Evolutionary conservation across 2,329 filamentous ascomycete genomes (phyloP), one percentile per base, ranked within the genome.

Genomic region (Cercospora sojina): DNA sequence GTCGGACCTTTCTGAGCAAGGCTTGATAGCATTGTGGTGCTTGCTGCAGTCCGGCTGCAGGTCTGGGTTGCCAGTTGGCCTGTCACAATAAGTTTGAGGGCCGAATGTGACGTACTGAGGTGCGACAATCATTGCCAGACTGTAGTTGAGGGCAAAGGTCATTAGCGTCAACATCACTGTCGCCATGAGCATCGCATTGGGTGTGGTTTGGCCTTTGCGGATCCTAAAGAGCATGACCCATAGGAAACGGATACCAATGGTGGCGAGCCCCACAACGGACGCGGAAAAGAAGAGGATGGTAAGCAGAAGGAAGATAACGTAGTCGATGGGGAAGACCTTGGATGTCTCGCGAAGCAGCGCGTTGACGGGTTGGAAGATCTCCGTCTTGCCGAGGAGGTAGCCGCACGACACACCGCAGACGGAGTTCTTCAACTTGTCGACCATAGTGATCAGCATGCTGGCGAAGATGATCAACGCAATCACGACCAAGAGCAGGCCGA

Each of bases 381-480:
- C 92, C 78, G 96, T 91, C 75, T 89, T 85, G 51, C 89, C 92
- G 4, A 99, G 85, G 59, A 98, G 91, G 80, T 97, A 99, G 69
- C 95, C 95, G 77, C 95, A 99, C 73, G 88, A 89, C 66, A 88
- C 83, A 78, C 95, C 94, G 86, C 95, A 99, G 69, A 96, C 83
- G 3, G 93, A 97, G 82, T 98, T 97, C 79, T 91, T 93, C 38
- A 93, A 92, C 82, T 98, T 98, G 85, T 99, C 95, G 75, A 98
- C 93, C 71, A 89, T 91, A 0, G 94, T 98, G 76, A 98, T 91
- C 72, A 98, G 86, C 92, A 99, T 98, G 12, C 92, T 96, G 8
- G 90, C 86, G 86, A 92, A 96, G 71, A 96, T 85, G 49, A 96
- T 72, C 13, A 97, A 79, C 0, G 91, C 85, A 23, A 97, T 77